Conservation (phyloP, 2,329 filamentous ascomycete species). For the Orbilia ellipsospora region DNA sequence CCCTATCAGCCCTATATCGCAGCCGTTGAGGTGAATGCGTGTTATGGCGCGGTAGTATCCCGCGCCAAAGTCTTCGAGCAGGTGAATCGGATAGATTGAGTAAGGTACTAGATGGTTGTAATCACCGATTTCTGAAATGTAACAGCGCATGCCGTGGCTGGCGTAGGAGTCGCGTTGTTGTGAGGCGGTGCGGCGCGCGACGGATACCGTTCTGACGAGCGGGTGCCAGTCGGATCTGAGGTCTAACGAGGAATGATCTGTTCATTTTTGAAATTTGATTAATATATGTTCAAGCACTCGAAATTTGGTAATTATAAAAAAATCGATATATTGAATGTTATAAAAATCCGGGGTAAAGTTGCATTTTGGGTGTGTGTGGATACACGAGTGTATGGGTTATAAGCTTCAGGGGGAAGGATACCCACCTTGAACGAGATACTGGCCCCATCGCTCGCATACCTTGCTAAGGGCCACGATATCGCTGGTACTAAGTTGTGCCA, state of each 20-base stretch:
- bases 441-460: constrained; percentile 5
- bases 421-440: constrained; percentile 6
- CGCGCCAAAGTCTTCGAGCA: background rate
- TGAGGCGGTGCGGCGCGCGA: background rate
- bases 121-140: background rate
- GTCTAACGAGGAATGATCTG: too few species aligned
- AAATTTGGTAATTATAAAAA: too few species aligned
- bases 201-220: background rate
- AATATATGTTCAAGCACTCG: too few species aligned
- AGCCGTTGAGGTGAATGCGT: background rate
- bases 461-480: background rate
- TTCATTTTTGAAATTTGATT: too few species aligned
- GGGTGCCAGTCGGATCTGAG: background rate
- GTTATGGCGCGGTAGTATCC: background rate
- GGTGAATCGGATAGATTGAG: background rate
- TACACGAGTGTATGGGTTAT: too few species aligned
- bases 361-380: too few species aligned
- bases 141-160: background rate
- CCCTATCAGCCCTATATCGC: too few species aligned
- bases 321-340: too few species aligned
- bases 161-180: background rate
- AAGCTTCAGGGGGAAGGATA: too few species aligned
- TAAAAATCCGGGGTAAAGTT: too few species aligned
- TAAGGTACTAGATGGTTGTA: background rate
- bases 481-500: background rate